These are phyloP conservation scores for Castanea crenata DNA, from an alignment of 306 rosid species.

Conservation along the genomic window DNA sequence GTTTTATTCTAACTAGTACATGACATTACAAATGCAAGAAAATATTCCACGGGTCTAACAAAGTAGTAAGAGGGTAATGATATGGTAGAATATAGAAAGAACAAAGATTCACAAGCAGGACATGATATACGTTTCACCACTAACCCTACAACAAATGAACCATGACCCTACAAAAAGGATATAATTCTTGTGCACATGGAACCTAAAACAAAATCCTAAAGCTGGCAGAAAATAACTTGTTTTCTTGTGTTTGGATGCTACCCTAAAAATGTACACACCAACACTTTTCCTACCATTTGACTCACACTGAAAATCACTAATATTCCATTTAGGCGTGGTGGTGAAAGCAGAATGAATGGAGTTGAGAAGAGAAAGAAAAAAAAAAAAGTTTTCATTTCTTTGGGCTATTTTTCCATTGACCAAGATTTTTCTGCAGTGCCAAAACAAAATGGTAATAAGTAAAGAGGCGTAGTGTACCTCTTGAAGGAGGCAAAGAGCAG, in stretches of 20 bases:
- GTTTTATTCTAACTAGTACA: neutral
- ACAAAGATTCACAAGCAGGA: conserved; percentile 7
- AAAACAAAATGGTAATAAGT: too few relatives aligned
- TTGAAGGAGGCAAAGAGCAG: conserved; percentile 94
- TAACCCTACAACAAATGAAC: neutral
- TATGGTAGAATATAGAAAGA: neutral
- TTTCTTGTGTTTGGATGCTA: too few relatives aligned
- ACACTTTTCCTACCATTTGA: too few relatives aligned
- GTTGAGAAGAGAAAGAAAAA: too few relatives aligned
- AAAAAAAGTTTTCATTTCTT: too few relatives aligned
- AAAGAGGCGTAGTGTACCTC: conserved; percentile 47
- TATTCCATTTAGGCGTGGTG: too few relatives aligned
- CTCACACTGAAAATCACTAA: too few relatives aligned
- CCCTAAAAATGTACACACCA: too few relatives aligned
- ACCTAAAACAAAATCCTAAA: neutral
- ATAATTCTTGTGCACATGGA: neutral
- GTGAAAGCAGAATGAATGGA: too few relatives aligned
- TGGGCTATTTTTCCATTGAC: too few relatives aligned
- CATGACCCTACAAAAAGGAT: conserved; percentile 3
- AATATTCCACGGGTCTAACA: neutral
- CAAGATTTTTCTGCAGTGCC: too few relatives aligned
- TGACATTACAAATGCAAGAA: neutral
- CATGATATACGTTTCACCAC: neutral
- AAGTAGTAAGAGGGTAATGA: neutral
- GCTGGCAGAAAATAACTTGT: too few relatives aligned